phyloP scores from a whole-genome alignment of 129 eudicot genomes.

The Rutidosis leptorrhynchoides region DNA sequence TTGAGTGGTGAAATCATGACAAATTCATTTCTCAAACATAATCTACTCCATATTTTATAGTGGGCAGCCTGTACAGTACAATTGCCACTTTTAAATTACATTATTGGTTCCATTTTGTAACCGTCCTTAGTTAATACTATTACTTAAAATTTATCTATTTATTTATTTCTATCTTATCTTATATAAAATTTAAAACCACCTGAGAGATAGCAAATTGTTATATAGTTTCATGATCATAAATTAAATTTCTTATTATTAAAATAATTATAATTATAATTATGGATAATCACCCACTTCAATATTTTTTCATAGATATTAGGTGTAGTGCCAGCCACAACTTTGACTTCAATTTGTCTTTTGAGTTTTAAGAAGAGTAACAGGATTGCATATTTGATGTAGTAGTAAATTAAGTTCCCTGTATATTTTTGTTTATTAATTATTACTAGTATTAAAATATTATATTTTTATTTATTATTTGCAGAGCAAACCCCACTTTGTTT shows the following conservation, averaged over 20 bases:
- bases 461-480: too few species aligned
- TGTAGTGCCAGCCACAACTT: background rate
- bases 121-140: background rate
- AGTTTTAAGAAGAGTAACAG: background rate
- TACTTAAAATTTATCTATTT: background rate
- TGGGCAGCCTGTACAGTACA: conserved; percentile 18
- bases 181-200: conserved; percentile 1
- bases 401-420: background rate
- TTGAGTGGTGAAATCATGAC: conserved; percentile 20
- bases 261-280: background rate
- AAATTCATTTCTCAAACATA: conserved; percentile 20
- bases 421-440: too few species aligned
- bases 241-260: background rate
- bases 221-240: background rate
- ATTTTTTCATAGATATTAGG: background rate
- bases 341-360: conserved; percentile 13
- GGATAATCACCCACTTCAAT: conserved; percentile 12
- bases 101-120: conserved; percentile 31
- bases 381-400: background rate
- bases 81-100: conserved; percentile 24
- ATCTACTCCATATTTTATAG: conserved; percentile 1
- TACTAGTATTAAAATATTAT: too few species aligned
- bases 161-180: conserved; percentile 13
- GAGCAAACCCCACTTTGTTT: conserved; percentile 62
- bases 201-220: conserved; percentile 18